phyloP scores from a whole-genome alignment of 768 basidiomycete genomes.

The Lactarius quietus region DNA sequence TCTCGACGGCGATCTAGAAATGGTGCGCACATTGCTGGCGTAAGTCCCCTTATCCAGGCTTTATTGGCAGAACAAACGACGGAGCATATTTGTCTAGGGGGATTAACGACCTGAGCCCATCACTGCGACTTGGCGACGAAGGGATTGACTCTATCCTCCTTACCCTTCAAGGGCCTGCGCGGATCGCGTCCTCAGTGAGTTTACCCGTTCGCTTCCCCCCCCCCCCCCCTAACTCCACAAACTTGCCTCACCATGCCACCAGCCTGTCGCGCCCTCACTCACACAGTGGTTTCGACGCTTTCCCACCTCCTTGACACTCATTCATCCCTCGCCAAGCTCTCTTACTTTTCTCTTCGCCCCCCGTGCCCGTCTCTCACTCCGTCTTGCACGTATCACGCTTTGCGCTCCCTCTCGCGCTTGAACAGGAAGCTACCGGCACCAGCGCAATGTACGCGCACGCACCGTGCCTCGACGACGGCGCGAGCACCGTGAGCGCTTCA shows the following conservation, averaged over 20 bases:
- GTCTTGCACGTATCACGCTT: conserved; percentile 75
- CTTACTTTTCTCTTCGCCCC: conserved; percentile 76
- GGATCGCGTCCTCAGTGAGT: conserved; percentile 71
- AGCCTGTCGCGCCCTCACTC: conserved; percentile 77
- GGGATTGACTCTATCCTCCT: conserved; percentile 72
- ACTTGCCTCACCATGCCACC: conserved; percentile 14
- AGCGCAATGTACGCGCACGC: conserved; percentile 31
- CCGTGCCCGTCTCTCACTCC: conserved; percentile 70
- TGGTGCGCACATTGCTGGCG: conserved; percentile 73
- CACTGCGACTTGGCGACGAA: conserved; percentile 72
- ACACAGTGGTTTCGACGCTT: conserved; percentile 68
- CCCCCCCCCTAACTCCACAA: conserved; percentile 6
- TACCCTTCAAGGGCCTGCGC: conserved; percentile 64
- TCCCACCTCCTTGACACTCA: conserved; percentile 81
- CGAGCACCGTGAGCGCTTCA: conserved; percentile 21
- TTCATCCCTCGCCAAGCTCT: conserved; percentile 66
- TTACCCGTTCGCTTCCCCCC: background rate
- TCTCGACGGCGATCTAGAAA: conserved; percentile 82
- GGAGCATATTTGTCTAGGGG: conserved; percentile 45
- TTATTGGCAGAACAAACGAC: conserved; percentile 2
- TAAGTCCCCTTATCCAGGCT: conserved; percentile 36
- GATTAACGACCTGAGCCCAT: conserved; percentile 76
- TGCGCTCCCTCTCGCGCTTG: conserved; percentile 68
- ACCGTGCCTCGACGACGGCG: conserved; percentile 25
- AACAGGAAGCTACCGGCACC: conserved; percentile 60